Percentiles rank a stretch among this genome's conserved stretches.
Conservation (phyloP, 768 basidiomycete genomes). For the Hericium erinaceus region DNA sequence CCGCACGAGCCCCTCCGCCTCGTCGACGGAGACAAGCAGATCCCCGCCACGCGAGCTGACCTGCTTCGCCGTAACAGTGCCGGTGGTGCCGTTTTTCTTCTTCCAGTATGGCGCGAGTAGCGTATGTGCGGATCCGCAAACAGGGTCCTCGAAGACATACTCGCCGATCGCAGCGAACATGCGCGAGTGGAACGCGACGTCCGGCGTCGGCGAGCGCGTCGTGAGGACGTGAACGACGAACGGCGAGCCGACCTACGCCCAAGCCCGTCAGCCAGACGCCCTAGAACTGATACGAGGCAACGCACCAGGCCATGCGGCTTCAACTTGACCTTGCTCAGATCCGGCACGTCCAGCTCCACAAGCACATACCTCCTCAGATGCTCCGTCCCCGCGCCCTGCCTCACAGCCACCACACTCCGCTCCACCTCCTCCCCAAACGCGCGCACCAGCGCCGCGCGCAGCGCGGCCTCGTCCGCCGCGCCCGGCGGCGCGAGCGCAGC, state of each 20-base stretch:
- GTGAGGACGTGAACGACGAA: constrained; percentile 9
- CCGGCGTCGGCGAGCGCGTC: constrained; percentile 3
- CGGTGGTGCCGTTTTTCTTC: background rate
- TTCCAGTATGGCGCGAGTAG: constrained; percentile 23
- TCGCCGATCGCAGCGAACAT: constrained; percentile 20
- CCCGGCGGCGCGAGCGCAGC: background rate
- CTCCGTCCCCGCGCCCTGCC: constrained; percentile 1
- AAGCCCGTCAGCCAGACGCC: background rate
- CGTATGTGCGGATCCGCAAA: constrained; percentile 23
- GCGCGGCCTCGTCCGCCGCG: constrained; percentile 1
- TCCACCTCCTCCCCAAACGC: constrained; percentile 4
- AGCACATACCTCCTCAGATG: constrained; percentile 10
- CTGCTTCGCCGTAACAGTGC: constrained; percentile 1
- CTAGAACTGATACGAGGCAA: background rate
- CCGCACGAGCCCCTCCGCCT: background rate
- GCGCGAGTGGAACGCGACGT: constrained; percentile 19
- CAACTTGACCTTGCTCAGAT: constrained; percentile 14
- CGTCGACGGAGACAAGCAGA: constrained; percentile 1
- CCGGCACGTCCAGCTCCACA: constrained; percentile 15
- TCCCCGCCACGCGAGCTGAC: constrained; percentile 10
- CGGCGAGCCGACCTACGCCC: background rate
- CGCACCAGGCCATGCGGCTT: constrained; percentile 15
- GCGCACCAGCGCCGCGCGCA: constrained; percentile 2
- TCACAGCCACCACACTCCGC: constrained; percentile 1
- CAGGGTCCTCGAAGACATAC: constrained; percentile 20